phyloP scores from a whole-genome alignment of 2,329 filamentous ascomycete genomes.

The Colletotrichum gloeosporioides region DNA sequence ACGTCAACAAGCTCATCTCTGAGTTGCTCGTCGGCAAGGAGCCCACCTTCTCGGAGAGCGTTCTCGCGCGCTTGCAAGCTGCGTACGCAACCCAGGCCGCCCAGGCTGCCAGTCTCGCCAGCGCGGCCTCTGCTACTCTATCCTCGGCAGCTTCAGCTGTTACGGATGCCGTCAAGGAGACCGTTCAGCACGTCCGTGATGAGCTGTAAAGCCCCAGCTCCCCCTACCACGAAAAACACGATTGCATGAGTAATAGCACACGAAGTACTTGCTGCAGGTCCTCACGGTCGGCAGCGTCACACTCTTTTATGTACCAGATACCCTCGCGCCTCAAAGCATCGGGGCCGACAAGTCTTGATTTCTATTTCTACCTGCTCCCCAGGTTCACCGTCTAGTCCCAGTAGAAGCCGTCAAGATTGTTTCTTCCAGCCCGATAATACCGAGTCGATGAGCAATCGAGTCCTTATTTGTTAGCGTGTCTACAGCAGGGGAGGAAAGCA shows the following conservation, averaged over 20 bases:
- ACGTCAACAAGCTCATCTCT: constrained; percentile 74
- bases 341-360: constrained; percentile 3
- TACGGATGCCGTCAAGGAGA: constrained; percentile 48
- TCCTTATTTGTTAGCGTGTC: background rate
- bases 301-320: constrained; percentile 21
- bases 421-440: background rate
- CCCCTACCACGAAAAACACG: background rate
- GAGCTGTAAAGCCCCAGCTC: constrained; percentile 40
- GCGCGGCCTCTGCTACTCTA: constrained; percentile 33
- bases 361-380: constrained; percentile 21
- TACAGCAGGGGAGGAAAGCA: background rate
- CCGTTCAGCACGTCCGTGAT: constrained; percentile 39
- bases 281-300: background rate
- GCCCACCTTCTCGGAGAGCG: constrained; percentile 81
- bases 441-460: background rate
- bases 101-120: constrained; percentile 51
- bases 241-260: constrained; percentile 21
- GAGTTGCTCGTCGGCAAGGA: constrained; percentile 81
- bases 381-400: background rate
- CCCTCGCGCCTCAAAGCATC: constrained; percentile 15
- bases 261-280: background rate
- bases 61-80: constrained; percentile 73
- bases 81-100: constrained; percentile 74
- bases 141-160: constrained; percentile 28
- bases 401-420: background rate